Conservation (phyloP, 345 rosid species). For the Passiflora organensis region DNA sequence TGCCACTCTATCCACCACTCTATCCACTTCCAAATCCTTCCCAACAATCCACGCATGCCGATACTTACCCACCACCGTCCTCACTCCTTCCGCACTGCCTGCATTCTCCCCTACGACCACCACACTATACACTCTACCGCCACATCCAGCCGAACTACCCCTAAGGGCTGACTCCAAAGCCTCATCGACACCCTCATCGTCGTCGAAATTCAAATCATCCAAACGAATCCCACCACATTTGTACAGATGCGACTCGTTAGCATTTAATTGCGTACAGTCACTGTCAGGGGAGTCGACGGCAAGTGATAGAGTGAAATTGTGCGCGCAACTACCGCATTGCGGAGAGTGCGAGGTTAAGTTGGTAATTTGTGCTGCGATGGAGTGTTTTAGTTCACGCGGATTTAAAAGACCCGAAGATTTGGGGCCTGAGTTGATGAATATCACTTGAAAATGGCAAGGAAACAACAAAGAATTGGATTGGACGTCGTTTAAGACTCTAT, state of each 20-base stretch:
- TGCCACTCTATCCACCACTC: constrained; percentile 39
- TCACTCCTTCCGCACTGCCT: constrained; percentile 32
- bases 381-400: constrained; percentile 31
- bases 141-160: constrained; percentile 30
- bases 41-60: constrained; percentile 87
- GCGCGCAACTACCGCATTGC: constrained; percentile 46
- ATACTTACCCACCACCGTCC: constrained; percentile 72
- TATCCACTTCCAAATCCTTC: constrained; percentile 35
- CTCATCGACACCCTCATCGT: constrained; percentile 56
- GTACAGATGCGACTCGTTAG: constrained; percentile 25
- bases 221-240: constrained; percentile 44
- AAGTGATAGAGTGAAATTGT: constrained; percentile 54
- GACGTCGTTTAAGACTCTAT: constrained; percentile 44
- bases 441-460: constrained; percentile 61
- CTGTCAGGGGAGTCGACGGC: constrained; percentile 25
- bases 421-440: constrained; percentile 45
- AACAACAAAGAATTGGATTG: constrained; percentile 43
- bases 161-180: constrained; percentile 39
- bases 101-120: constrained; percentile 40
- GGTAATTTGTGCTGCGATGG: constrained; percentile 41
- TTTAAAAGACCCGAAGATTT: constrained; percentile 3
- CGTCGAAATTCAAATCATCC: constrained; percentile 31
- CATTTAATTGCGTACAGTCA: constrained; percentile 1
- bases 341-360: constrained; percentile 33
- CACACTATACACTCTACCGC: constrained; percentile 46